Percentiles rank a stretch among this genome's conserved stretches.
phyloP scores from a whole-genome alignment of 345 rosid species.

The Acer negundo region DNA sequence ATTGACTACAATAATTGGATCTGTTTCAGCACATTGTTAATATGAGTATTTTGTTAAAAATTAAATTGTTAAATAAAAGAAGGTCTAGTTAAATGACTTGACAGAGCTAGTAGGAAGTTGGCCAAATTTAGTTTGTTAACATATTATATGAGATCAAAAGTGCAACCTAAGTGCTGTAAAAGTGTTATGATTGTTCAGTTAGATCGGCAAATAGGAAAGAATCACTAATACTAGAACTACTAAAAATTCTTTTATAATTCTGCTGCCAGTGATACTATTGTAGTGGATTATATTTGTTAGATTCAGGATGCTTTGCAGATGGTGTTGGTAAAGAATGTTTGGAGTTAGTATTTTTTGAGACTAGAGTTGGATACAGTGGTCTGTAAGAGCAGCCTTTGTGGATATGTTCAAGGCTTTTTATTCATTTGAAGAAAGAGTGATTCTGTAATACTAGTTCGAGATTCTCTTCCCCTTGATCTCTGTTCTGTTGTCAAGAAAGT shows the following conservation, averaged over 20 bases:
- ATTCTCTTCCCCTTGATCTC: not conserved
- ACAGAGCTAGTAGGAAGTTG: not conserved
- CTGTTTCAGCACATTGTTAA: not conserved
- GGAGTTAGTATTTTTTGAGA: not conserved
- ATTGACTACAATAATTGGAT: not conserved
- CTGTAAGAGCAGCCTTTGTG: not conserved
- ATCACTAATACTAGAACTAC: not conserved
- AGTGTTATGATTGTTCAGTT: not conserved
- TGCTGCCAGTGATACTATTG: not conserved
- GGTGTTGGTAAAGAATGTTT: not conserved
- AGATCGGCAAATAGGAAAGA: not conserved
- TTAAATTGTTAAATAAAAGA: slow-evolving; percentile 2
- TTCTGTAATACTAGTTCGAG: not conserved
- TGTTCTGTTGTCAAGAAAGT: not conserved
- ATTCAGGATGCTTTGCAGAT: too few species aligned
- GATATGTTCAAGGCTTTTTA: not conserved
- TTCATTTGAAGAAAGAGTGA: not conserved
- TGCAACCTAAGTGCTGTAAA: not conserved
- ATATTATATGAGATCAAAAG: not conserved
- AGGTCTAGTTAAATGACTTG: not conserved
- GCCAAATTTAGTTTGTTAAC: not conserved
- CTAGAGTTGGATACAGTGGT: not conserved
- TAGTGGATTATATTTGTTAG: not conserved
- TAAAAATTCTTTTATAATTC: too few species aligned
- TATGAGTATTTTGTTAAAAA: not conserved